Conservation (phyloP, 306 rosid genomes). For the Lablab purpureus region DNA sequence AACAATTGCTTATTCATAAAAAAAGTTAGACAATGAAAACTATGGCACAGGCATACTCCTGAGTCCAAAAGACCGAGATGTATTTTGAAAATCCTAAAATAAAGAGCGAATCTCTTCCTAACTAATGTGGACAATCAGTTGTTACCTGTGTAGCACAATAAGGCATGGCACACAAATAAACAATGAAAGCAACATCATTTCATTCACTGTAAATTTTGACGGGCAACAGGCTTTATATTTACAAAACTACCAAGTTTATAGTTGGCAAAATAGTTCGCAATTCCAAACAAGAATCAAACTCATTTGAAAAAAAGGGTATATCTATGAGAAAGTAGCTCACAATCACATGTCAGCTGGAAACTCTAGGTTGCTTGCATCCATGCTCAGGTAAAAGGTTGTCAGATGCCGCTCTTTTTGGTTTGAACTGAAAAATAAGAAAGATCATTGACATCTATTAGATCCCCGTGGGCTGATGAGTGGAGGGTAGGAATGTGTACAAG, state of each 20-base stretch:
- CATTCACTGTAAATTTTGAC: conserved; percentile 30
- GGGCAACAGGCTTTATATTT: conserved; percentile 22
- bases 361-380: conserved; percentile 77
- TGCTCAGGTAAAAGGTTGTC: conserved; percentile 72
- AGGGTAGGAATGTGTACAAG: not conserved
- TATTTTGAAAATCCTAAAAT: not conserved
- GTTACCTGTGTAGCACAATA: not conserved
- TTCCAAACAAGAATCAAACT: conserved; percentile 40
- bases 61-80: not conserved
- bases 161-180: conserved; percentile 1
- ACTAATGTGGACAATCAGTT: not conserved
- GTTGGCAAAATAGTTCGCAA: conserved; percentile 32
- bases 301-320: conserved; percentile 6
- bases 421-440: conserved; percentile 65
- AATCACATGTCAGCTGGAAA: conserved; percentile 55
- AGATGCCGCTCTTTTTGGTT: conserved; percentile 81
- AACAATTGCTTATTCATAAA: not conserved
- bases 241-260: conserved; percentile 18
- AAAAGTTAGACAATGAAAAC: not conserved
- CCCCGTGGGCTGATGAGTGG: not conserved
- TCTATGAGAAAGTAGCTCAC: conserved; percentile 22
- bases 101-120: not conserved
- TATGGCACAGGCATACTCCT: not conserved
- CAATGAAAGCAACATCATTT: conserved; percentile 38
- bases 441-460: conserved; percentile 39